Percentiles rank a stretch among this genome's conserved stretches.
Evolutionary conservation across 257 asterid species (phyloP).

Genomic region (Solanum boliviense): DNA sequence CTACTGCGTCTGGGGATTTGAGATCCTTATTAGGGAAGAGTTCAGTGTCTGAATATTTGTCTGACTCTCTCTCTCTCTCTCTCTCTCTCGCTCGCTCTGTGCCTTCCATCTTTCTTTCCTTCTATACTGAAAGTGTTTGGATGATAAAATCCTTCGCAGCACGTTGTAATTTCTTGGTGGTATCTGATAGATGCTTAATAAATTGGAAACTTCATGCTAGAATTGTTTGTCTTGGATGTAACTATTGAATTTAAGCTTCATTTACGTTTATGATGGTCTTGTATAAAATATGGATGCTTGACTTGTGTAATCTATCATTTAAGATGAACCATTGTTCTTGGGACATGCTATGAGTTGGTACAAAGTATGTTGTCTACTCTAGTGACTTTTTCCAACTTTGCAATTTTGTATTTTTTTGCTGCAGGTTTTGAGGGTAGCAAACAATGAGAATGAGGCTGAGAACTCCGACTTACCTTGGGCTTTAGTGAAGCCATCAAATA

Average conservation of each 20-base stretch:
- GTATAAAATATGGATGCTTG: neutral
- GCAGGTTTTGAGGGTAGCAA: slow-evolving; percentile 74
- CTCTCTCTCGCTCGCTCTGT: neutral
- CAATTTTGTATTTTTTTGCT: slow-evolving; percentile 8
- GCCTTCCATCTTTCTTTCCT: neutral
- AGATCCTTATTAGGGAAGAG: neutral
- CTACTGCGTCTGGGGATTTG: neutral
- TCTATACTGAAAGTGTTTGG: neutral
- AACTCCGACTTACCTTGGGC: slow-evolving; percentile 71
- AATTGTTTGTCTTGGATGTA: neutral
- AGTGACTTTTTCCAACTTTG: neutral
- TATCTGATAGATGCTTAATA: neutral
- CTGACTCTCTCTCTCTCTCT: neutral
- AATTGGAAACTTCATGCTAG: neutral
- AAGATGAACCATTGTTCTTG: neutral
- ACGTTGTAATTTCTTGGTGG: neutral
- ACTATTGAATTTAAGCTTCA: neutral
- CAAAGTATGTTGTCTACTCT: neutral
- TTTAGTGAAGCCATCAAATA: slow-evolving; percentile 52
- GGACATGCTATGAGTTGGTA: neutral
- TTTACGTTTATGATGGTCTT: neutral
- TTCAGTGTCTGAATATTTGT: neutral
- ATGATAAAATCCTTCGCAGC: neutral
- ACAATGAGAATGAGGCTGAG: slow-evolving; percentile 58
- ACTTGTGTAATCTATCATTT: neutral